These are phyloP conservation scores for Setaria italica DNA, from an alignment of 202 grass and related monocot genomes.

Conservation along the genomic window DNA sequence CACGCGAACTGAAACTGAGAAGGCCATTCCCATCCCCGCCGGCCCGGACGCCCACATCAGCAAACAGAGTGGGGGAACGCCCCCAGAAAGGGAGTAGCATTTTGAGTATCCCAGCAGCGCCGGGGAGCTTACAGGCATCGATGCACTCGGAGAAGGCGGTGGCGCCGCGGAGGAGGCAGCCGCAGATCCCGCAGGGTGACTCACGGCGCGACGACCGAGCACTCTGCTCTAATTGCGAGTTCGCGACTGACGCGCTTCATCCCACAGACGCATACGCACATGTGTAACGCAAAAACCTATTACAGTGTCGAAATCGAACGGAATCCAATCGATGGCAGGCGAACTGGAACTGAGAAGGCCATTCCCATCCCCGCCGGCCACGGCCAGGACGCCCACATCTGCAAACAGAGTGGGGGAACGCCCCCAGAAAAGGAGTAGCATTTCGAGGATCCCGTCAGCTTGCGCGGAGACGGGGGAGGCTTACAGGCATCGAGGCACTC, in stretches of 20 bases:
- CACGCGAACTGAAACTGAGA: background rate
- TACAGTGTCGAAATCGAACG: background rate
- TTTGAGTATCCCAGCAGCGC: background rate
- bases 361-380: background rate
- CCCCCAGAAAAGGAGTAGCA: background rate
- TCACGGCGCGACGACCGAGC: constrained; percentile 50
- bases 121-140: constrained; percentile 60
- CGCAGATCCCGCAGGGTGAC: constrained; percentile 65
- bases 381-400: background rate
- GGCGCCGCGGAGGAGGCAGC: constrained; percentile 57
- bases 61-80: background rate
- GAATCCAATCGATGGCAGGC: background rate
- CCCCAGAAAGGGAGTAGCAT: background rate
- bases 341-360: background rate
- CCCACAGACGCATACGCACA: background rate
- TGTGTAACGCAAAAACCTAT: background rate
- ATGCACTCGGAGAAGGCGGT: constrained; percentile 79
- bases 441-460: background rate
- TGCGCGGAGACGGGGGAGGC: background rate
- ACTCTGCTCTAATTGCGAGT: background rate
- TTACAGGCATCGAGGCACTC: constrained; percentile 85
- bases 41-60: background rate
- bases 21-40: background rate
- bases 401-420: background rate
- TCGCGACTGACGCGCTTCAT: background rate